Conservation (phyloP, 2,329 filamentous ascomycete species). For the Talaromyces pinophilus region DNA sequence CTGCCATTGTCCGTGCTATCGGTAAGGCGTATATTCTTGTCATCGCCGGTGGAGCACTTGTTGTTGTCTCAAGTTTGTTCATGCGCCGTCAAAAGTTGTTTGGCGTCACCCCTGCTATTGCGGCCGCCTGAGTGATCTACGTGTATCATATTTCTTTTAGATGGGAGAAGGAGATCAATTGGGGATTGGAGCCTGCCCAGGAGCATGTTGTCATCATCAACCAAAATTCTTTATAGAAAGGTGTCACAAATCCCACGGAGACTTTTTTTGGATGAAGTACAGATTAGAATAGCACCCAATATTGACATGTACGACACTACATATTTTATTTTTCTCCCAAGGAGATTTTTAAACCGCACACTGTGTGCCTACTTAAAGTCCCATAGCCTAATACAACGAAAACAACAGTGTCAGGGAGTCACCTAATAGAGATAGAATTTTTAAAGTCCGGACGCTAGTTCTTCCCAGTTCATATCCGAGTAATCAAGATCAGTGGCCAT, state of each 20-base stretch:
- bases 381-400: too few relatives aligned
- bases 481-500: background rate
- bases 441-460: background rate
- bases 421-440: too few relatives aligned
- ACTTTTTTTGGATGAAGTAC: too few relatives aligned
- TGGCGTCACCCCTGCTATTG: background rate
- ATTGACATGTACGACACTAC: too few relatives aligned
- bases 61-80: conserved; percentile 1
- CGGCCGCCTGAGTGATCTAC: background rate
- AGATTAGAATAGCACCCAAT: too few relatives aligned
- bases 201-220: background rate
- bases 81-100: background rate
- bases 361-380: too few relatives aligned
- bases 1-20: background rate
- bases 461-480: background rate
- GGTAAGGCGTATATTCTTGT: conserved; percentile 4
- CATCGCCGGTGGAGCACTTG: background rate
- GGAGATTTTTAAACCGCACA: too few relatives aligned
- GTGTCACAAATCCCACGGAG: too few relatives aligned
- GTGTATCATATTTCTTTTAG: background rate
- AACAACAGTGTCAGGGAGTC: too few relatives aligned
- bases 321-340: too few relatives aligned
- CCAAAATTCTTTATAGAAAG: background rate
- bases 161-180: background rate
- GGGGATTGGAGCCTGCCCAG: too few relatives aligned